phyloP scores from a whole-genome alignment of 176 grass and related monocot species.

The Themeda triandra region DNA sequence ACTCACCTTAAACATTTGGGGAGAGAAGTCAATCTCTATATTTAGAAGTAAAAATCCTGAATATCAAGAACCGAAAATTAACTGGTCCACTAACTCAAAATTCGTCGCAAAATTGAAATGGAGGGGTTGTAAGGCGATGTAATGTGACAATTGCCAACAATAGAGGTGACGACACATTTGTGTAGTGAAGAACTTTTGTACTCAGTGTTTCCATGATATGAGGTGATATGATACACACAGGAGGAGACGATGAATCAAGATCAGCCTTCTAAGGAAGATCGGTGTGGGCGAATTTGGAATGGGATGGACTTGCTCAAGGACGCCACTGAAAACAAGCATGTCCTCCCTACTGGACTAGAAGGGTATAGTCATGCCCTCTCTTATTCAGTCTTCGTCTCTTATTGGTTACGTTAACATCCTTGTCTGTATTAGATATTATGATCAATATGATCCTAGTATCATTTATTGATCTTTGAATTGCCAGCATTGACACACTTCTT shows the following conservation, averaged over 20 bases:
- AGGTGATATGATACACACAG: neutral
- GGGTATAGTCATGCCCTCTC: slow-evolving; percentile 25
- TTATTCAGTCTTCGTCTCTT: neutral
- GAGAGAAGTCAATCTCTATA: neutral
- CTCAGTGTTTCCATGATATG: neutral
- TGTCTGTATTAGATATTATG: neutral
- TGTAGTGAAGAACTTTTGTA: neutral
- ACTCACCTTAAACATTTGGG: neutral
- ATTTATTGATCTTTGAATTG: slow-evolving; percentile 18
- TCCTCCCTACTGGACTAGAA: slow-evolving; percentile 41
- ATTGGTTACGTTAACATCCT: neutral
- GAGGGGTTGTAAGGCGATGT: neutral
- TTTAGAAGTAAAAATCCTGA: neutral
- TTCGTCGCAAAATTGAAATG: neutral
- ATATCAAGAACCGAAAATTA: neutral
- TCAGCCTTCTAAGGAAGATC: neutral
- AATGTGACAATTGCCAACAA: neutral
- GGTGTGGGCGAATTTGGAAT: neutral
- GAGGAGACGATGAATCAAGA: slow-evolving; percentile 9
- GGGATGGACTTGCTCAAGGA: slow-evolving; percentile 37
- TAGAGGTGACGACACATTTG: neutral
- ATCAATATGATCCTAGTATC: neutral
- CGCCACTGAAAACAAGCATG: slow-evolving; percentile 13
- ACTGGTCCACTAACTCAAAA: neutral
- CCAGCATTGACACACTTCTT: slow-evolving; percentile 76